A percentile compares a stretch with the other conserved stretches of the same genome.
Evolutionary conservation across 2,329 filamentous ascomycete species (phyloP).

Genomic region (Verticillium isaacii): DNA sequence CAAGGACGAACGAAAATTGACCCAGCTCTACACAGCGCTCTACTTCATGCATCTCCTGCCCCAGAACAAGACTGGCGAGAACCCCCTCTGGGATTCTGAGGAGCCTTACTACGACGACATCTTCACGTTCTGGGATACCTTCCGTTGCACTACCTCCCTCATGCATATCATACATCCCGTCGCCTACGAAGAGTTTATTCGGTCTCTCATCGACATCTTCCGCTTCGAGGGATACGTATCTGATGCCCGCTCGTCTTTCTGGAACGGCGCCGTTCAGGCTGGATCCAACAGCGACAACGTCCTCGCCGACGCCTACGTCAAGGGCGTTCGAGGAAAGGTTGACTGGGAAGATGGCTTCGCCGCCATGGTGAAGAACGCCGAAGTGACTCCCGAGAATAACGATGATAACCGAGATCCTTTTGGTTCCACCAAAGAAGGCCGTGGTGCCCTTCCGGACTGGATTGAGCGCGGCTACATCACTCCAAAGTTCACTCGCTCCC

Average conservation of each 20-base stretch:
- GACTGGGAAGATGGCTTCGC: slow-evolving; percentile 60
- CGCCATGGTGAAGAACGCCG: slow-evolving; percentile 64
- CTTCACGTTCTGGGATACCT: slow-evolving; percentile 64
- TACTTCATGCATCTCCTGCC: slow-evolving; percentile 68
- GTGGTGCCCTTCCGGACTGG: slow-evolving; percentile 68
- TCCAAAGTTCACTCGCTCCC: slow-evolving; percentile 53
- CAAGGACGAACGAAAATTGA: slow-evolving; percentile 47
- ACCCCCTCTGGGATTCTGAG: slow-evolving; percentile 56
- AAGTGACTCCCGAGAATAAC: slow-evolving; percentile 56
- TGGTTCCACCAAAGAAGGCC: slow-evolving; percentile 61
- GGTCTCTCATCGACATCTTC: slow-evolving; percentile 66
- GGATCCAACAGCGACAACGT: slow-evolving; percentile 69
- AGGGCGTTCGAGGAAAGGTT: slow-evolving; percentile 57
- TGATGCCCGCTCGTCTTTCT: slow-evolving; percentile 63
- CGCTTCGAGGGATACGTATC: slow-evolving; percentile 59
- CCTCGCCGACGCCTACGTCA: slow-evolving; percentile 67
- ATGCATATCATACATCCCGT: slow-evolving; percentile 61
- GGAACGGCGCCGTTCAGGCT: slow-evolving; percentile 64
- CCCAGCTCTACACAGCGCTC: slow-evolving; percentile 61
- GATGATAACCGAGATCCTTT: slow-evolving; percentile 51
- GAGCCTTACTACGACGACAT: slow-evolving; percentile 71
- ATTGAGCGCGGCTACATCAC: slow-evolving; percentile 60
- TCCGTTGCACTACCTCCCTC: slow-evolving; percentile 60
- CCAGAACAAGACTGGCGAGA: slow-evolving; percentile 67
- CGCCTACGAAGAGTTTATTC: slow-evolving; percentile 60